Evolutionary conservation across 208 protist species (phyloP).

Genomic region (Lotmaria passim): DNA sequence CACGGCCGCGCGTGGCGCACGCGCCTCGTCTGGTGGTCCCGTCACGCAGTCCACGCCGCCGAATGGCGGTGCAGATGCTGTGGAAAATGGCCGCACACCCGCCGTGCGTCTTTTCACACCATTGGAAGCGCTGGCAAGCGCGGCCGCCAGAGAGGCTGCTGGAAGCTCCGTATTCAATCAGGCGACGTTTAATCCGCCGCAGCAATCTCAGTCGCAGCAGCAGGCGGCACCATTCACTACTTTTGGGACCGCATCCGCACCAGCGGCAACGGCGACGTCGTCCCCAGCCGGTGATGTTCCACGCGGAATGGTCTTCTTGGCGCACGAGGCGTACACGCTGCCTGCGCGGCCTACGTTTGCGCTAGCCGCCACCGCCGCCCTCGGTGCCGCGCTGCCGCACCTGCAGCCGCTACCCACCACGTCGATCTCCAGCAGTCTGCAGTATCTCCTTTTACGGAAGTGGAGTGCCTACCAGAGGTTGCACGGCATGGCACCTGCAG

Average conservation of each 20-base stretch:
- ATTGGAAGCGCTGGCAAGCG: not conserved
- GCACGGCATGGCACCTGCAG: conserved; percentile 23
- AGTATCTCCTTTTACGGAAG: conserved; percentile 41
- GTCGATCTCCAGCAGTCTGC: conserved; percentile 27
- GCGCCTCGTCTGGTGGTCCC: conserved; percentile 1
- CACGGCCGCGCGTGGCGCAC: conserved; percentile 17
- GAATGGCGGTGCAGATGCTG: not conserved
- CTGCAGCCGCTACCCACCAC: conserved; percentile 21
- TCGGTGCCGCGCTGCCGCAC: not conserved
- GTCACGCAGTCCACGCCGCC: conserved; percentile 10
- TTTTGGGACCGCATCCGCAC: not conserved
- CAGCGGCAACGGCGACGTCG: not conserved
- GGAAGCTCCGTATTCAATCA: not conserved
- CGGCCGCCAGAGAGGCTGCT: not conserved
- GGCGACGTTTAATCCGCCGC: not conserved
- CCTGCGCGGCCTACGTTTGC: conserved; percentile 30
- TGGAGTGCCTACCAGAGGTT: conserved; percentile 30
- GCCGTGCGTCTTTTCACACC: conserved; percentile 14
- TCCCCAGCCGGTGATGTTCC: not conserved
- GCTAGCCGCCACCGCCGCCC: not conserved
- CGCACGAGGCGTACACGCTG: conserved; percentile 11
- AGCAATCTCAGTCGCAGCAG: too few species aligned
- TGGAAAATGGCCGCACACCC: not conserved
- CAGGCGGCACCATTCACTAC: not conserved
- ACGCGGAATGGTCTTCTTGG: conserved; percentile 31